A percentile compares a stretch with the other conserved stretches of the same genome.
Conservation (phyloP, 352 stramenopile species). For the Phytopythium ostracodes region DNA sequence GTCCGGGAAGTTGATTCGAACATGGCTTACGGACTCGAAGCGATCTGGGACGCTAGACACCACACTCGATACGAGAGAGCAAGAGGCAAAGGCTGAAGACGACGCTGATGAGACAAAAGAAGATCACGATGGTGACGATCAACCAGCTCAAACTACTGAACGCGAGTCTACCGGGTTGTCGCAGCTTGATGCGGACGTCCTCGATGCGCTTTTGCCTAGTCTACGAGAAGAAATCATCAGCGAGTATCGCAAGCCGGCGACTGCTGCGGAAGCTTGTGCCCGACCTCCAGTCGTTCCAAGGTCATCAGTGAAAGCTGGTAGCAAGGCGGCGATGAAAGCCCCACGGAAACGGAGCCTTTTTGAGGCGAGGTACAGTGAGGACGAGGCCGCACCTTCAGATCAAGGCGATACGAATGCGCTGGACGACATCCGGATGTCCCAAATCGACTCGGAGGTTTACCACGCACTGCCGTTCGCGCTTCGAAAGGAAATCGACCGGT, state of each 20-base stretch:
- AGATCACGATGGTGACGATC: slow-evolving; percentile 2
- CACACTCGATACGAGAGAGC: not conserved
- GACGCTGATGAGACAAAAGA: slow-evolving; percentile 12
- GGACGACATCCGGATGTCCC: slow-evolving; percentile 70
- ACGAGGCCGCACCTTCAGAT: slow-evolving; percentile 21
- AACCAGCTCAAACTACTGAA: not conserved
- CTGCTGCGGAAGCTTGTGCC: not conserved
- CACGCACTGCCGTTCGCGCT: slow-evolving; percentile 60
- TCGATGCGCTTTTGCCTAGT: slow-evolving; percentile 49
- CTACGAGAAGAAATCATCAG: slow-evolving; percentile 60
- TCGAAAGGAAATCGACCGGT: slow-evolving; percentile 62
- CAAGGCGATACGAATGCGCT: slow-evolving; percentile 22
- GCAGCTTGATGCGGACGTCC: slow-evolving; percentile 59
- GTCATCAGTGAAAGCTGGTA: not conserved
- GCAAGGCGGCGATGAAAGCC: not conserved
- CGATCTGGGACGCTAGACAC: not conserved
- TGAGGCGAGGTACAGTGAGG: not conserved
- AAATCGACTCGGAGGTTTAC: slow-evolving; percentile 79
- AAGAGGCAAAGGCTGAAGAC: slow-evolving; percentile 4
- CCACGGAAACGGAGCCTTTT: not conserved
- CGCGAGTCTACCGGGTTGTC: slow-evolving; percentile 20
- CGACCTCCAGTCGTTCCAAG: not conserved
- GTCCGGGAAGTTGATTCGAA: slow-evolving; percentile 43
- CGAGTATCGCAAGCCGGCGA: slow-evolving; percentile 13
- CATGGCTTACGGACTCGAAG: slow-evolving; percentile 40